Evolutionary conservation across 495 filamentous ascomycete species (phyloP).

Genomic region (Annulohypoxylon moriforme): DNA sequence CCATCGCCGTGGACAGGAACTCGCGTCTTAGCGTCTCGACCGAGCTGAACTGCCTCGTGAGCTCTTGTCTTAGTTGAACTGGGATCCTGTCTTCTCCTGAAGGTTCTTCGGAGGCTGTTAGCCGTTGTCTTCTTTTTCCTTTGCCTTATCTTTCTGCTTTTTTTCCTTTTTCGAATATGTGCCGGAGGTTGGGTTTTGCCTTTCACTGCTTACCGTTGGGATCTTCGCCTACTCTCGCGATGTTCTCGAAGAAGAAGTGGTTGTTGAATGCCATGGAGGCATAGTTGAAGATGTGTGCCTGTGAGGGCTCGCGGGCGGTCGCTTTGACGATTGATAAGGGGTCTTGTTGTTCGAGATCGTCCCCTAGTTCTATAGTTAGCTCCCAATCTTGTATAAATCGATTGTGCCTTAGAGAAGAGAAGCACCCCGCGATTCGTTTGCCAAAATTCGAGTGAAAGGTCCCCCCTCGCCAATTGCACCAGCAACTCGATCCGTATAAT

Average conservation of each 20-base stretch:
- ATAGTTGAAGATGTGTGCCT: slow-evolving; percentile 89
- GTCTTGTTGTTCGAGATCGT: slow-evolving; percentile 65
- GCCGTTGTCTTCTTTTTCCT: background rate
- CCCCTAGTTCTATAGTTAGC: slow-evolving; percentile 56
- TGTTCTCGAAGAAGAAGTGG: slow-evolving; percentile 86
- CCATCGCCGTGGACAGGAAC: slow-evolving; percentile 81
- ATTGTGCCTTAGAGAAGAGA: background rate
- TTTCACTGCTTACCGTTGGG: slow-evolving; percentile 38
- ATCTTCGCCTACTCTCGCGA: slow-evolving; percentile 58
- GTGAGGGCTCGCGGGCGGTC: slow-evolving; percentile 79
- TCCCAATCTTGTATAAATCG: background rate
- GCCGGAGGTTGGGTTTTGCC: background rate
- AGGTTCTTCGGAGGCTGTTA: slow-evolving; percentile 11
- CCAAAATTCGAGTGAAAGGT: background rate
- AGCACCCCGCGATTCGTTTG: background rate
- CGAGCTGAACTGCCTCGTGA: slow-evolving; percentile 78
- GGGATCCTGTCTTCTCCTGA: slow-evolving; percentile 46
- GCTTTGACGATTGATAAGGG: slow-evolving; percentile 76
- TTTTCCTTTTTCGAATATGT: background rate
- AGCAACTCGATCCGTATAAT: background rate
- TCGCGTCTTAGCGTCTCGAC: slow-evolving; percentile 81
- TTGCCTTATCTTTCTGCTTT: background rate
- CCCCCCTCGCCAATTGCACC: background rate
- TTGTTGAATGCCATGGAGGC: slow-evolving; percentile 98
- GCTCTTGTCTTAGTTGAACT: slow-evolving; percentile 43